Evolutionary conservation across 495 filamentous ascomycete species (phyloP), one percentile per base, ranked within the genome.

Genomic region (Lasiosphaeria miniovina): DNA sequence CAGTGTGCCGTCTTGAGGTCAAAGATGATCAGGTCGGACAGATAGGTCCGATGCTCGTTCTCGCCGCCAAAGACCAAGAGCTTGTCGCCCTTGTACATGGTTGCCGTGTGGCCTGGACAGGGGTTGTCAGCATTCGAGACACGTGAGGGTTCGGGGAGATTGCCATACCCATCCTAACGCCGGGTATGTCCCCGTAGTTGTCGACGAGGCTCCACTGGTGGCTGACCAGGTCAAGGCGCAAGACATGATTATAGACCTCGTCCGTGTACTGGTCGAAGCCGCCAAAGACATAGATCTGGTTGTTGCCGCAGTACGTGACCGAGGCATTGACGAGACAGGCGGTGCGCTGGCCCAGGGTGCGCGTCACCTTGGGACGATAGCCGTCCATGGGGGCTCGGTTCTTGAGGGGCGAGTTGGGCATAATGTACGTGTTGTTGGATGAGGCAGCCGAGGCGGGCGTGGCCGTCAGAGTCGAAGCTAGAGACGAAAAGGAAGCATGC

Each of bases 211-310:
- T 93, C 94, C 94, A 98, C 66, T 92, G 90, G 59, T 93, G 83
- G 48, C 87, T 90, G 61, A 87, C 82, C 55, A 98, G 77, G 71
- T 98, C 90, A 36, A 98, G 75, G 63, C 83, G 87, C 51, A 98
- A 79, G 50, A 98, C 94, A 76, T 98, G 95, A 69, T 98, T 98
- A 79, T 98, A 98, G 33, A 98, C 94, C 81, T 98, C 94, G 72
- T 98, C 94, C 8, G 94, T 98, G 69, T 94, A 98, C 70, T 96
- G 93, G 69, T 98, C 94, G 65, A 98, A 98, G n/a, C 94, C 94
- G 11, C 94, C 94, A 76, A 98, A 98, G 33, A 93, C 94, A 75
- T 96, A 97, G 65, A 98, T 97, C 69, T 90, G 85, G 75, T 96
- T 92, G 73, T 96, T 90, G 49, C 91, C 90, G 68, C 93, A 96